These are phyloP conservation scores for Pseudopithomyces chartarum DNA, from an alignment of 2,329 filamentous ascomycete species.

Conservation along the genomic window DNA sequence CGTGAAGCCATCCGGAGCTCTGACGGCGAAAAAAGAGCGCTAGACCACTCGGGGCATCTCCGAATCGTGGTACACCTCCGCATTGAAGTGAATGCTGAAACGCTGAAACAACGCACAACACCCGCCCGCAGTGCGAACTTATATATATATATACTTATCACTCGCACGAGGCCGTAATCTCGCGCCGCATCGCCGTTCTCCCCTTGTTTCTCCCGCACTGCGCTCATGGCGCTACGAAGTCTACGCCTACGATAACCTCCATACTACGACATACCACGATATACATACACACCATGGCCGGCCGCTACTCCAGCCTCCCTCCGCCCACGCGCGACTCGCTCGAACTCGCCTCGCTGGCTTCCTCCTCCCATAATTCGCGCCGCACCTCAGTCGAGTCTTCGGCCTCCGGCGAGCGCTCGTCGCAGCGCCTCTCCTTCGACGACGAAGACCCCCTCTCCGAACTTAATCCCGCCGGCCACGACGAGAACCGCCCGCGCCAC, in stretches of 20 bases:
- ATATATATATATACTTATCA: too few relatives aligned
- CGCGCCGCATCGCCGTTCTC: background rate
- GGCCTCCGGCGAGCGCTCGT: slow-evolving; percentile 87
- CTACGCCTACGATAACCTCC: slow-evolving; percentile 10
- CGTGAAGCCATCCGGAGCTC: slow-evolving; percentile 15
- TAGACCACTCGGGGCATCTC: slow-evolving; percentile 27
- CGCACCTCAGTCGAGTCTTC: slow-evolving; percentile 74
- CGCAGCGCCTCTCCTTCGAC: slow-evolving; percentile 85
- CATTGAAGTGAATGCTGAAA: too few relatives aligned
- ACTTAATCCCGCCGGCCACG: slow-evolving; percentile 59
- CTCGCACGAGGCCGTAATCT: slow-evolving; percentile 13
- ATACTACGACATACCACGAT: background rate
- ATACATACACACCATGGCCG: slow-evolving; percentile 37
- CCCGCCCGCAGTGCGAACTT: slow-evolving; percentile 9
- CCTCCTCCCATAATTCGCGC: slow-evolving; percentile 71
- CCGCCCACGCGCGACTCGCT: slow-evolving; percentile 79
- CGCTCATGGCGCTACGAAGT: slow-evolving; percentile 32
- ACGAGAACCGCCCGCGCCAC: slow-evolving; percentile 48
- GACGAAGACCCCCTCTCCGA: slow-evolving; percentile 76
- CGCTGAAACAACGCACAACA: slow-evolving; percentile 19
- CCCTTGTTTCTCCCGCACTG: background rate
- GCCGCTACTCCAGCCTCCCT: slow-evolving; percentile 43
- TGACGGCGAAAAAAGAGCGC: slow-evolving; percentile 18
- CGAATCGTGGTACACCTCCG: slow-evolving; percentile 22
- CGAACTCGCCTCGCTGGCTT: slow-evolving; percentile 93